Evolutionary conservation across 371 early-diverging fungal genomes (phyloP).

Genomic region (Nematocida sp.): DNA sequence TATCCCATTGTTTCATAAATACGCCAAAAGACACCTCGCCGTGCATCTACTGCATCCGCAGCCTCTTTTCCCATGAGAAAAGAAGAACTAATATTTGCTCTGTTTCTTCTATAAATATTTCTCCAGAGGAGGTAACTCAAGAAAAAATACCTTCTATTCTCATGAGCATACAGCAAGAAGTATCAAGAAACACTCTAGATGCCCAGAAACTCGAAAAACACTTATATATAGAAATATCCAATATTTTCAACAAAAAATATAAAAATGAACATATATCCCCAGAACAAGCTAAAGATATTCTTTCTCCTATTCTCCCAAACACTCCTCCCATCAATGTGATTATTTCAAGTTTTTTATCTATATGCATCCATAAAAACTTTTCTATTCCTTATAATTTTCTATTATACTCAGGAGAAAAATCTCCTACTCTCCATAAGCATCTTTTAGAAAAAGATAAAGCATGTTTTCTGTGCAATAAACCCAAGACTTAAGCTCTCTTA

Average conservation of each 20-base stretch:
- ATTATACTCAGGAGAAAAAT: constrained; percentile 31
- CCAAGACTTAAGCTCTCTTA: too few species aligned
- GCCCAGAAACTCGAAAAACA: too few species aligned
- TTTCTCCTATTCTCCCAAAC: constrained; percentile 5
- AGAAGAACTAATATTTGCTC: constrained; percentile 6
- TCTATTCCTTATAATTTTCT: constrained; percentile 6
- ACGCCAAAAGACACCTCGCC: background rate
- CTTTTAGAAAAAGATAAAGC: background rate
- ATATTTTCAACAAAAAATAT: constrained; percentile 13
- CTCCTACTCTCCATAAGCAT: constrained; percentile 26
- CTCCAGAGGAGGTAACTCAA: background rate
- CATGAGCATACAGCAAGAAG: constrained; percentile 14
- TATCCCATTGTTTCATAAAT: constrained; percentile 23
- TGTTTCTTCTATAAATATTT: background rate
- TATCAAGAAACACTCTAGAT: too few species aligned
- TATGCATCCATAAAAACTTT: background rate
- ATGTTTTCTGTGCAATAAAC: constrained; percentile 27
- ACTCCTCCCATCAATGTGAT: constrained; percentile 6
- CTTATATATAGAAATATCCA: background rate
- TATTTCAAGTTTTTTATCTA: constrained; percentile 13
- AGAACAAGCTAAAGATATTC: constrained; percentile 3
- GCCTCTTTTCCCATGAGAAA: constrained; percentile 34
- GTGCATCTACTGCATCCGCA: constrained; percentile 44
- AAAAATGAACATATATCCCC: background rate
- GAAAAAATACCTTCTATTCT: background rate